Conservation (phyloP, 2,329 filamentous ascomycete species). For the Mycosphaerella arachidis region DNA sequence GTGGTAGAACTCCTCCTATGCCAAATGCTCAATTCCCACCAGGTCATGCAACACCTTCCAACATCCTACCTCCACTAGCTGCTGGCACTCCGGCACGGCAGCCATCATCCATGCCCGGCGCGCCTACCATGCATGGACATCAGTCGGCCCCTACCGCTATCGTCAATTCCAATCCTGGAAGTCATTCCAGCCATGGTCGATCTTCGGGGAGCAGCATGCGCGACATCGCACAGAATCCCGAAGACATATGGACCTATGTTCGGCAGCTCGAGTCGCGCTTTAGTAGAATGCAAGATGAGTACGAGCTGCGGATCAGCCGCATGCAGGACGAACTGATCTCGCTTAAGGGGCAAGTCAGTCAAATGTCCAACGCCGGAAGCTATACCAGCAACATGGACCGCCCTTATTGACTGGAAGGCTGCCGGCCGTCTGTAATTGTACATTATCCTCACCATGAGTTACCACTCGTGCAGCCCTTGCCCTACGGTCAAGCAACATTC, state of each 20-base stretch:
- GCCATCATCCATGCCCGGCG: slow-evolving; percentile 18
- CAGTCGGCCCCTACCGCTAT: slow-evolving; percentile 8
- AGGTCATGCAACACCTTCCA: slow-evolving; percentile 15
- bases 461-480: slow-evolving; percentile 7
- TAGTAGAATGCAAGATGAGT: slow-evolving; percentile 45
- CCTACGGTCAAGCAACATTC: slow-evolving; percentile 21
- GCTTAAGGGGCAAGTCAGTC: slow-evolving; percentile 27
- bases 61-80: slow-evolving; percentile 39
- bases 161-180: slow-evolving; percentile 45
- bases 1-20: slow-evolving; percentile 51
- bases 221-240: slow-evolving; percentile 58
- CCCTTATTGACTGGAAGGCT: slow-evolving; percentile 15
- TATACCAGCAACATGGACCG: slow-evolving; percentile 30
- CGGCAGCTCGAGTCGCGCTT: slow-evolving; percentile 60
- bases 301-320: slow-evolving; percentile 41
- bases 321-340: slow-evolving; percentile 43
- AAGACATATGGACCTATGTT: slow-evolving; percentile 66
- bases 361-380: slow-evolving; percentile 25
- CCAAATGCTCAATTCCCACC: slow-evolving; percentile 41
- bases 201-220: slow-evolving; percentile 58
- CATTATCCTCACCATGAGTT: slow-evolving; percentile 9
- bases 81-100: slow-evolving; percentile 21
- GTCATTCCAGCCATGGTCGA: slow-evolving; percentile 49
- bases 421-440: slow-evolving; percentile 7
- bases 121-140: slow-evolving; percentile 40